Evolutionary conservation across 179 eudicot species (phyloP), one percentile per base, ranked within the genome.

Genomic region (Silene vulgaris): DNA sequence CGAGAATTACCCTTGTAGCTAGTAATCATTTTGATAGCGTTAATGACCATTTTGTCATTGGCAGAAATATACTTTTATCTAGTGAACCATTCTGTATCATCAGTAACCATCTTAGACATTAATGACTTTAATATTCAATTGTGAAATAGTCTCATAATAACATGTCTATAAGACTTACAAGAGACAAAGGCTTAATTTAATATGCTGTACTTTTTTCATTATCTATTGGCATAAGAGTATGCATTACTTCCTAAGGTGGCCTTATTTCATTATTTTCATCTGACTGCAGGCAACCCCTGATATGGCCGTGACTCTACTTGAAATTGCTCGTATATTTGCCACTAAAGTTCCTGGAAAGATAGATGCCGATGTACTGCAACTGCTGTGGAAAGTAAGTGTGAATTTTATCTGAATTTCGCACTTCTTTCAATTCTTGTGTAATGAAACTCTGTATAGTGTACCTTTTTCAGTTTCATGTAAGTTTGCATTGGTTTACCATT

Each of bases 321-420:
- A 96, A 89, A 93, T 96, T 78, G 99, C 98, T 62, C 86, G 99
- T 81, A 85, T 93, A 60, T 96, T 96, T 82, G 99, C 99, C 71
- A 96, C 99, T 67, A 93, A 96, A 85, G 99, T 93, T 81, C 99
- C 99, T 57, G 99, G 99, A 77, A 96, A 96, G 87, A 93, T 96
- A 62, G 99, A 96, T 79, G 98, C 99, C 65, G 99, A 96, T 78
- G 99, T 96, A 20, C 89, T 96, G 69, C 99, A 96, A 71, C 92
- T 96, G 19, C 84, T 96, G 48, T 96, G 99, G 99, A 96, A 96
- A 84, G 99, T 96, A 88, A 75, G 97, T 83, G 71, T 43, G 29
- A 72, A 21, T 4, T 16, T 23, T 32, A 11, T 63, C 20, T 8
- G 37, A 63, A 29, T 56, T 26, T 11, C 19, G 61, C 11, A 12